Evolutionary conservation across 768 basidiomycete genomes (phyloP).

Genomic region (Russula ochroleuca): DNA sequence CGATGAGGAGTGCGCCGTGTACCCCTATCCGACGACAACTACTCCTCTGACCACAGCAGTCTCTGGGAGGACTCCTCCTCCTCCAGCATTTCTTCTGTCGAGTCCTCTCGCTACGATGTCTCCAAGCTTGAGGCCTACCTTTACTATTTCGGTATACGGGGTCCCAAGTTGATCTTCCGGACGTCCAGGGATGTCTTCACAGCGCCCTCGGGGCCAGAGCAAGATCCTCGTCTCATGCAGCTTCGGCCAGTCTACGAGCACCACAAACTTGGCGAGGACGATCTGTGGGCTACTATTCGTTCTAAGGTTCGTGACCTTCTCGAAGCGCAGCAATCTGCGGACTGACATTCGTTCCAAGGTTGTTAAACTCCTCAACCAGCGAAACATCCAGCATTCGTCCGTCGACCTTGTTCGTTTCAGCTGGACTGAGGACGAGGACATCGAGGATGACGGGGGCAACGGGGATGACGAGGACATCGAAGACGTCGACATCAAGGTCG

Average conservation of each 20-base stretch:
- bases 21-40: background rate
- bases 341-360: constrained; percentile 13
- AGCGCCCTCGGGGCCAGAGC: background rate
- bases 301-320: constrained; percentile 2
- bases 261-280: background rate
- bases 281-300: background rate
- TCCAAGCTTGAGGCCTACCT: background rate
- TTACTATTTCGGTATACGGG: background rate
- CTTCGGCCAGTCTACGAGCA: constrained; percentile 6
- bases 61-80: background rate
- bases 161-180: constrained; percentile 4
- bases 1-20: background rate
- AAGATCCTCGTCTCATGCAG: background rate
- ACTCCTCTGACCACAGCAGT: background rate
- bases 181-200: constrained; percentile 4
- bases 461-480: constrained; percentile 27
- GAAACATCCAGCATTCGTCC: constrained; percentile 4
- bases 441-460: constrained; percentile 23
- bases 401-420: constrained; percentile 17
- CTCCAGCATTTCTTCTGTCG: background rate
- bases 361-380: constrained; percentile 12
- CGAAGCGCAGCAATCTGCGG: background rate
- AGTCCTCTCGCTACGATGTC: background rate
- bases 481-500: constrained; percentile 25
- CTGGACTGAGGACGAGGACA: constrained; percentile 18